A percentile compares a stretch with the other conserved stretches of the same genome.
These are phyloP conservation scores for Teratosphaeria nubilosa DNA, from an alignment of 2,329 filamentous ascomycete genomes.

Conservation along the genomic window DNA sequence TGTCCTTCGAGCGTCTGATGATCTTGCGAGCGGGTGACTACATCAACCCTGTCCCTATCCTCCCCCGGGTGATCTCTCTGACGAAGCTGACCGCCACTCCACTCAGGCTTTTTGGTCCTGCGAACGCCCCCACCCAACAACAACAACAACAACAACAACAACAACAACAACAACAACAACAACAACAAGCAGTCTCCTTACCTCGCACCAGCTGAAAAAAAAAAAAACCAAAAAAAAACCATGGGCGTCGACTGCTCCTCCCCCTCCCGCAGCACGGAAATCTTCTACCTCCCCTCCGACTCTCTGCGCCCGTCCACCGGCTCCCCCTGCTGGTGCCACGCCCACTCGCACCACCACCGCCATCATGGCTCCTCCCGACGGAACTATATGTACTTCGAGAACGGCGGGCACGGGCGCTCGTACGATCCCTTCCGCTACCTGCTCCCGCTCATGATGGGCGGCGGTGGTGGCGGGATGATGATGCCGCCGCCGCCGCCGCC, in stretches of 20 bases:
- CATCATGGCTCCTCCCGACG: constrained; percentile 1
- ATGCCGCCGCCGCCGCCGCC: no score
- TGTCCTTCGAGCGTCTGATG: no score
- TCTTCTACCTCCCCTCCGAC: constrained; percentile 17
- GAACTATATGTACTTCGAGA: constrained; percentile 17
- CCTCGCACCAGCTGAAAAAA: not conserved
- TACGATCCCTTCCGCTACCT: constrained; percentile 17
- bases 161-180: no score
- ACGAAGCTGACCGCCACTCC: no score
- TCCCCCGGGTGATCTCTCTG: no score
- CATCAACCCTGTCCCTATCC: no score
- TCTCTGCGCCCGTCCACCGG: constrained; percentile 14
- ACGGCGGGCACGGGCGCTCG: constrained; percentile 13
- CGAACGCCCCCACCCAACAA: no score
- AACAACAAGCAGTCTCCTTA: no score
- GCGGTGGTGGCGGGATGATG: not conserved
- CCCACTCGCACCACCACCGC: constrained; percentile 8
- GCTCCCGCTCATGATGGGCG: constrained; percentile 8
- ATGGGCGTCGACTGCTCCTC: constrained; percentile 16
- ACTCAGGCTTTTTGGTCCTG: no score
- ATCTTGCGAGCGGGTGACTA: no score
- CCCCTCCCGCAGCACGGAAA: constrained; percentile 11
- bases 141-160: no score
- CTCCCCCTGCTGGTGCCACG: constrained; percentile 13
- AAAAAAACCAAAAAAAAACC: not conserved